A percentile compares a stretch with the other conserved stretches of the same genome.
phyloP scores from a whole-genome alignment of 2,329 filamentous ascomycete species.

The Verticillium alfalfae region DNA sequence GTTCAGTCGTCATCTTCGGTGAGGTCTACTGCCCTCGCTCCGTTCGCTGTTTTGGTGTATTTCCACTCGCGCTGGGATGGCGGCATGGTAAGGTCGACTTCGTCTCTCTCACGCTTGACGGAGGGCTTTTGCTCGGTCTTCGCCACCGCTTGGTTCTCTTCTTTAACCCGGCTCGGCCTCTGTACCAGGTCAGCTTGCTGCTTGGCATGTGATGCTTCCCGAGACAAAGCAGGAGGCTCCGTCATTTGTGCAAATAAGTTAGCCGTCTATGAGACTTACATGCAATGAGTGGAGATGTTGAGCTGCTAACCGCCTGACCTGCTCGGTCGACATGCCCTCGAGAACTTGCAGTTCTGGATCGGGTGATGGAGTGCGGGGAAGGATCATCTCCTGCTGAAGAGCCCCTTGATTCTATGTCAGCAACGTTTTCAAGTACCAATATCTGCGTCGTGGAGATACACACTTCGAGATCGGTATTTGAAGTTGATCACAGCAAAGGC shows the following conservation, averaged over 20 bases:
- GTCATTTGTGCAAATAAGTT: no score
- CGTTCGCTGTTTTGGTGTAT: constrained; percentile 7
- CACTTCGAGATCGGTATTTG: constrained; percentile 17
- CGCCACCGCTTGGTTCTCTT: not conserved
- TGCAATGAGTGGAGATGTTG: constrained; percentile 7
- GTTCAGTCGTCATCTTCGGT: constrained; percentile 8
- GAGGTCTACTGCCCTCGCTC: constrained; percentile 9
- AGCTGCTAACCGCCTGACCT: constrained; percentile 8
- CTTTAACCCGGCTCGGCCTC: not conserved
- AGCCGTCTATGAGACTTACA: not conserved
- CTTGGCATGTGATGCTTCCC: no score
- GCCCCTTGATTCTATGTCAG: constrained; percentile 7
- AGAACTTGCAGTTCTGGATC: constrained; percentile 2
- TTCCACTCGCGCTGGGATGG: constrained; percentile 8
- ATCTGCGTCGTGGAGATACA: not conserved
- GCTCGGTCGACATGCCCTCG: constrained; percentile 4
- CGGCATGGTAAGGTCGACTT: constrained; percentile 10
- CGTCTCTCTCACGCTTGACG: constrained; percentile 6
- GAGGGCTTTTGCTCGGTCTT: not conserved
- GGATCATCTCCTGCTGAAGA: constrained; percentile 12
- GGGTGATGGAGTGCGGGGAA: constrained; percentile 11
- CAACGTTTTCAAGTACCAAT: not conserved
- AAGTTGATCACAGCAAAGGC: constrained; percentile 13
- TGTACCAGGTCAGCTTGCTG: no score
- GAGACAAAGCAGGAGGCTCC: no score